A percentile compares a stretch with the other conserved stretches of the same genome.
Conservation (phyloP, 2,329 filamentous ascomycete genomes). For the Scopulariopsis brevicaulis region DNA sequence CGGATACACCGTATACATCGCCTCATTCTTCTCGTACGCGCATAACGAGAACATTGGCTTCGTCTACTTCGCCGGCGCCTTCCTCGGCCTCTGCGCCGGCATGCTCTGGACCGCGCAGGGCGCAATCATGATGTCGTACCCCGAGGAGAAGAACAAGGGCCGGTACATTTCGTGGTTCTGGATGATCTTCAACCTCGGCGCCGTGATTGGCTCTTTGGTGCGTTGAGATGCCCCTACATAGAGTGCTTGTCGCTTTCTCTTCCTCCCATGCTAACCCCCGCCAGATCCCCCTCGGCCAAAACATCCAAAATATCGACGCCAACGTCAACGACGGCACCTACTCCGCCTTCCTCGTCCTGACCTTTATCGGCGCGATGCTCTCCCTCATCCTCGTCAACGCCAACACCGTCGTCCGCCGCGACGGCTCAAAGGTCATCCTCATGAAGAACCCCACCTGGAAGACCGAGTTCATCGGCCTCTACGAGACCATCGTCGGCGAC, state of each 20-base stretch:
- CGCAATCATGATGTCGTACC: conserved; percentile 85
- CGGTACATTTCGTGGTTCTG: conserved; percentile 86
- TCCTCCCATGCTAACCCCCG: conserved; percentile 2
- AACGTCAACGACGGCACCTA: conserved; percentile 71
- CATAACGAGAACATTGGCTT: conserved; percentile 59
- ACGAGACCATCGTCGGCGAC: conserved; percentile 58
- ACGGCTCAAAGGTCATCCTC: conserved; percentile 70
- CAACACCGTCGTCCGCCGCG: conserved; percentile 58
- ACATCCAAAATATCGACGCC: conserved; percentile 43
- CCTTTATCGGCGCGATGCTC: conserved; percentile 58
- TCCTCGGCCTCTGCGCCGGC: conserved; percentile 69
- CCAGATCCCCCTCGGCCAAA: conserved; percentile 59
- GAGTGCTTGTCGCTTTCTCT: neutral
- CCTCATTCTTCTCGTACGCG: conserved; percentile 59
- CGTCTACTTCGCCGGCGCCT: conserved; percentile 63
- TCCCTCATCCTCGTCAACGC: conserved; percentile 62
- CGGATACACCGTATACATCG: conserved; percentile 66
- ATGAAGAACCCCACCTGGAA: conserved; percentile 89
- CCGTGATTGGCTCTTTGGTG: conserved; percentile 67
- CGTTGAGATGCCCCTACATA: conserved; percentile 9
- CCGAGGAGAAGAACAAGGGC: conserved; percentile 69
- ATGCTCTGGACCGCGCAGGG: conserved; percentile 76
- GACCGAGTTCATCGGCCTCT: conserved; percentile 66
- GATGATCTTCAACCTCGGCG: conserved; percentile 90
- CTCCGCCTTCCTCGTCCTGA: conserved; percentile 77